phyloP scores from a whole-genome alignment of 805 yeast species.

The Ogataea angusta region DNA sequence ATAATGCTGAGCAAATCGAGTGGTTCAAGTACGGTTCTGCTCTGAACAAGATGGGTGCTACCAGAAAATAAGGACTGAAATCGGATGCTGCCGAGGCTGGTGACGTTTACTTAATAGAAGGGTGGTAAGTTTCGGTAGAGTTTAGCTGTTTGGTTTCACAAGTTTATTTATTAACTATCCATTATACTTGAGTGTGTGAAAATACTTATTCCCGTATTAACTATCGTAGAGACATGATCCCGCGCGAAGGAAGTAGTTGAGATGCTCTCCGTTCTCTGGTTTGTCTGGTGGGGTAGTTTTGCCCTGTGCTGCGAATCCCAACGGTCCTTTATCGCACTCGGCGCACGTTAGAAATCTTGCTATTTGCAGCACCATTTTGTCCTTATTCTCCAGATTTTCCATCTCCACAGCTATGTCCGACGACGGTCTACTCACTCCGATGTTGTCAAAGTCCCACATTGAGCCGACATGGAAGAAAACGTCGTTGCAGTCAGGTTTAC shows the following conservation, averaged over 20 bases:
- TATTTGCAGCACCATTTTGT: slow-evolving; percentile 30
- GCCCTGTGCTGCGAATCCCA: slow-evolving; percentile 57
- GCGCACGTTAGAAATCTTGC: slow-evolving; percentile 63
- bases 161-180: slow-evolving; percentile 7
- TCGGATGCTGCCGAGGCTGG: not conserved
- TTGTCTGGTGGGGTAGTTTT: not conserved
- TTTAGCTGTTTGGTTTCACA: slow-evolving; percentile 1
- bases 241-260: slow-evolving; percentile 15
- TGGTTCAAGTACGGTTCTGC: slow-evolving; percentile 99
- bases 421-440: slow-evolving; percentile 60
- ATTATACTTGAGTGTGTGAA: slow-evolving; percentile 11
- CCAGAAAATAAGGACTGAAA: slow-evolving; percentile 18
- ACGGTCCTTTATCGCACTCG: slow-evolving; percentile 75
- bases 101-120: slow-evolving; percentile 15
- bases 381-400: not conserved
- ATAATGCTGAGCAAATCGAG: slow-evolving; percentile 93
- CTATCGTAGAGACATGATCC: slow-evolving; percentile 15
- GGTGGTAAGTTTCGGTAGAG: slow-evolving; percentile 5
- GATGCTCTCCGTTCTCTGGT: slow-evolving; percentile 12
- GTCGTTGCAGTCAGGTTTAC: not conserved
- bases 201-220: slow-evolving; percentile 10
- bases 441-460: slow-evolving; percentile 78
- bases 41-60: slow-evolving; percentile 75
- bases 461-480: slow-evolving; percentile 44
- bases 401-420: slow-evolving; percentile 10